Evolutionary conservation across 192 early-diverging fungal species (phyloP).

Genomic region (Coemansia sp.): DNA sequence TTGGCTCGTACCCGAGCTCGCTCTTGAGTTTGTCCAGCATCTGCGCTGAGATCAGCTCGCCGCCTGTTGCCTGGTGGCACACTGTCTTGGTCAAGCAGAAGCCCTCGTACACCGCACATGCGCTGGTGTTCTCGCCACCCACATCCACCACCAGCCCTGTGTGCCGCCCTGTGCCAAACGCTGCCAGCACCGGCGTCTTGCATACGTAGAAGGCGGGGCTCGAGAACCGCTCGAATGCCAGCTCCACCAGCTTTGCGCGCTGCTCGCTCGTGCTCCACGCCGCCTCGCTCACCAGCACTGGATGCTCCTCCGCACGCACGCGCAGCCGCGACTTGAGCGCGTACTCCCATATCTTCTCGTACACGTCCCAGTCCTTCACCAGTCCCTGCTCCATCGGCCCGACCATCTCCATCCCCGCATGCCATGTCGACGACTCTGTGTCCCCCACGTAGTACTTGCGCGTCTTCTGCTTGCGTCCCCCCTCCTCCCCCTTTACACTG

Average conservation of each 20-base stretch:
- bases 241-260: conserved; percentile 84
- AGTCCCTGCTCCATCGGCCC: conserved; percentile 87
- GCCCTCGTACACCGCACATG: conserved; percentile 95
- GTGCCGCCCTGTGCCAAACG: conserved; percentile 87
- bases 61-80: conserved; percentile 68
- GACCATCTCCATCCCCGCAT: conserved; percentile 76
- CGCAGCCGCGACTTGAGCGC: conserved; percentile 71
- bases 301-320: conserved; percentile 81
- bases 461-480: conserved; percentile 7
- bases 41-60: conserved; percentile 79
- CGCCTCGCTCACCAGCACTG: conserved; percentile 86
- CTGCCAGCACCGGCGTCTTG: conserved; percentile 87
- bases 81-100: conserved; percentile 89
- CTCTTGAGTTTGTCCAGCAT: conserved; percentile 63
- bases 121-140: conserved; percentile 84
- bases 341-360: conserved; percentile 90
- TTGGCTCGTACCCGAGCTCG: conserved; percentile 63
- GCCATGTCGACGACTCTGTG: conserved; percentile 67
- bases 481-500: conserved; percentile 2
- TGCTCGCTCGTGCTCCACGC: conserved; percentile 85
- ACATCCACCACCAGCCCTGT: conserved; percentile 92
- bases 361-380: conserved; percentile 92
- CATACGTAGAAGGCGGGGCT: conserved; percentile 93
- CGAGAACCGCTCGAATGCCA: conserved; percentile 94
- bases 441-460: conserved; percentile 72